Base-by-base conservation (phyloP, 2,329 filamentous ascomycete species). In the Botrytis sinoallii region DNA sequence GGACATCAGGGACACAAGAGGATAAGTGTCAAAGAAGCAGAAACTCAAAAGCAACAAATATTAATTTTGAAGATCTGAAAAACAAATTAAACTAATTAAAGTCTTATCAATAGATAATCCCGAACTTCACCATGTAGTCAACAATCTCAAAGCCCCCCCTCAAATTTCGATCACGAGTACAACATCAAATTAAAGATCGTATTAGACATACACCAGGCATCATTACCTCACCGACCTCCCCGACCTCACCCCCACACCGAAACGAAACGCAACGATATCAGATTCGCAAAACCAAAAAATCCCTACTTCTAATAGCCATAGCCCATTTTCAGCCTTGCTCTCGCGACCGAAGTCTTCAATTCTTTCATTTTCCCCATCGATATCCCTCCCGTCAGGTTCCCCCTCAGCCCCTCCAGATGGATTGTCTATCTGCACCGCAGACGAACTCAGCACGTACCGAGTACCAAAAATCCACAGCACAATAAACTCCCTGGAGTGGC, bases 111-210 rank as follows among this genome's bases (percentile, higher is more conserved):
- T 55, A 69, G 40, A 44, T 40, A 61, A 57, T 46, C 32, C 22
- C 52, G 60, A 18, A 48, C 52, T 68, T 72, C 52, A 25, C 70
- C 60, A 60, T 60, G 52, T 59, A 72, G 63, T 68, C 70, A 60
- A 71, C 20, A 72, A 32, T 44, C 29, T 72, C 70, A 40, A 67
- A 60, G 48, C 48, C 52, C 70, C 70, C 70, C 61, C 40, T 20
- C 48, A 32, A 69, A 60, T 38, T 68, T 57, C 32, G 52, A 67
- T 68, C 70, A 72, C 61, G 70, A 59, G 70, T 68, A 52, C 63
- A 40, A 67, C 38, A 59, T 38, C 22, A 59, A 55, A 67, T 46
- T 72, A 52, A 29, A 68, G 70, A 72, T 72, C 46, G 46, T 67
- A 55, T 55, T 60, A 29, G 52, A 57, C 18, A 57, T 18, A 42